Conservation (phyloP, 1,139 yeast genomes). For the Nadsonia starkeyi-henricii region DNA sequence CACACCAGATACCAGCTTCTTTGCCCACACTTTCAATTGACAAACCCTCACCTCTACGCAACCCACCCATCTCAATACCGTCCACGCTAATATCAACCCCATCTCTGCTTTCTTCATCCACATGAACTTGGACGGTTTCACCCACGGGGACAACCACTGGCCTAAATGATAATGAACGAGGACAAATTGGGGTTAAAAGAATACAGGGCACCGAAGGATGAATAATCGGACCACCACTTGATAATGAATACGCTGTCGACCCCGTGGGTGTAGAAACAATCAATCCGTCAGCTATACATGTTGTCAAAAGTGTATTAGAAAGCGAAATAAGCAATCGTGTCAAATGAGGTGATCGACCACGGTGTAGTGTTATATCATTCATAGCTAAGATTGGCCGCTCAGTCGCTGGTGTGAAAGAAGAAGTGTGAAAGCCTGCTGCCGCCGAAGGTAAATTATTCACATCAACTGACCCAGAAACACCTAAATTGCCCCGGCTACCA, state of each 20-base stretch:
- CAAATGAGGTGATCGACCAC: conserved; percentile 81
- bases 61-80: conserved; percentile 59
- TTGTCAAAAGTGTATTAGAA: conserved; percentile 69
- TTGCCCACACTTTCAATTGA: conserved; percentile 33
- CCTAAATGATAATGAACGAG: conserved; percentile 74
- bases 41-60: conserved; percentile 66
- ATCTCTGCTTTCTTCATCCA: conserved; percentile 30
- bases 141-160: conserved; percentile 65
- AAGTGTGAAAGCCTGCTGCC: conserved; percentile 3
- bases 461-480: not conserved
- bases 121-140: conserved; percentile 43
- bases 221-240: conserved; percentile 85
- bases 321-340: conserved; percentile 69
- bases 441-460: conserved; percentile 1
- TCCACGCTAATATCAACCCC: conserved; percentile 46
- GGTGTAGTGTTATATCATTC: conserved; percentile 79
- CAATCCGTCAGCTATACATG: conserved; percentile 87
- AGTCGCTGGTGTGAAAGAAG: conserved; percentile 4
- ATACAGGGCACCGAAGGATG: conserved; percentile 81
- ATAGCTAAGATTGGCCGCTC: conserved; percentile 43
- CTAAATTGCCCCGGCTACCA: too few species aligned
- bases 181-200: conserved; percentile 84
- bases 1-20: conserved; percentile 72
- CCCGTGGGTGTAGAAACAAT: conserved; percentile 86
- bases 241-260: conserved; percentile 81